A percentile compares a stretch with the other conserved stretches of the same genome.
phyloP scores from a whole-genome alignment of 148 eudicot genomes.

The Fagopyrum esculentum region DNA sequence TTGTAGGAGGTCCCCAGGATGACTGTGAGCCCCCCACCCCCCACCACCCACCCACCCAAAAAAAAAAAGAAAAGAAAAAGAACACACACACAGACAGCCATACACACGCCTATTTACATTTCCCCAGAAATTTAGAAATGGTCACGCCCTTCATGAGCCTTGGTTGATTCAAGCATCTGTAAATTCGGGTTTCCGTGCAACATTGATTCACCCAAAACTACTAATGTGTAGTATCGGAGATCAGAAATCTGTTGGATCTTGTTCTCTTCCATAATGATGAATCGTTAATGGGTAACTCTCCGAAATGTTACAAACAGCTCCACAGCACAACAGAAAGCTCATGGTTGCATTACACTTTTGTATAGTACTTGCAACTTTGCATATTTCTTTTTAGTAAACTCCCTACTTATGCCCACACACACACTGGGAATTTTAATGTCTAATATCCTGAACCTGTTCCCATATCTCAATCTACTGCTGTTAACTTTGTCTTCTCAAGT shows the following conservation, averaged over 20 bases:
- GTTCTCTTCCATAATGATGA: not conserved
- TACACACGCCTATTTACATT: too few relatives aligned
- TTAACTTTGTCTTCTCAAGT: not conserved
- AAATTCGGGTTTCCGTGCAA: not conserved
- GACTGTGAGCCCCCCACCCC: not conserved
- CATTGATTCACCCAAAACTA: not conserved
- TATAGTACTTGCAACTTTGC: not conserved
- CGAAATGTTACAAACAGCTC: not conserved
- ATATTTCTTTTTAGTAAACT: not conserved
- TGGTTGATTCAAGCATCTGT: not conserved
- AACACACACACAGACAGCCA: too few relatives aligned
- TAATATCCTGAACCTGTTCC: not conserved
- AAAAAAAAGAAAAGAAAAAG: too few relatives aligned
- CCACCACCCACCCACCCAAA: too few relatives aligned
- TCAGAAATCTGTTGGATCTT: not conserved
- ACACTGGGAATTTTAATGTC: not conserved
- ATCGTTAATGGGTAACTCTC: not conserved
- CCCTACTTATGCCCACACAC: too few relatives aligned
- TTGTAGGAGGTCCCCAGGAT: not conserved
- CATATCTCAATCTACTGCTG: not conserved
- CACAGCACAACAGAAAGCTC: not conserved
- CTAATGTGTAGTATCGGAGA: not conserved
- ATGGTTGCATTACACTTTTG: not conserved
- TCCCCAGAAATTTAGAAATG: not conserved
- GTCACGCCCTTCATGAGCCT: not conserved